A percentile compares a stretch with the other conserved stretches of the same genome.
These are phyloP conservation scores for Sphaerostilbella broomeana DNA, from an alignment of 2,329 filamentous ascomycete genomes.

Conservation along the genomic window DNA sequence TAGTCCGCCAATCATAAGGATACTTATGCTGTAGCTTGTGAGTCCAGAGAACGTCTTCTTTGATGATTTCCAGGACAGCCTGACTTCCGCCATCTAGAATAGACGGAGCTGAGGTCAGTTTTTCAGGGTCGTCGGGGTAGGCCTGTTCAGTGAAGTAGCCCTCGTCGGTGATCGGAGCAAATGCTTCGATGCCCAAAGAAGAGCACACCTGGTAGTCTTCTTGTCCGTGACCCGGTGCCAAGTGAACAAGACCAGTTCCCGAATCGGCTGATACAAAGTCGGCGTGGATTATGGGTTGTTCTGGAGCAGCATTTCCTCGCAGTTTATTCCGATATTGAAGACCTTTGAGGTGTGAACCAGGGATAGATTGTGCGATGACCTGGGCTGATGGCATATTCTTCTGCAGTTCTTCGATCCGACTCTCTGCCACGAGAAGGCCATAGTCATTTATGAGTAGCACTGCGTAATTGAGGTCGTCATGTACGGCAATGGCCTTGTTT, in stretches of 20 bases:
- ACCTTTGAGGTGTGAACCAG: slow-evolving; percentile 58
- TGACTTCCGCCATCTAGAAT: slow-evolving; percentile 65
- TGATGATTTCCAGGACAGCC: slow-evolving; percentile 63
- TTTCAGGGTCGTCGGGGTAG: slow-evolving; percentile 60
- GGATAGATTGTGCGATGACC: slow-evolving; percentile 49
- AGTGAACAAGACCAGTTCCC: slow-evolving; percentile 92
- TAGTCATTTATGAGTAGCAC: slow-evolving; percentile 53
- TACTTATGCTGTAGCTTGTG: slow-evolving; percentile 84
- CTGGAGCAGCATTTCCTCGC: slow-evolving; percentile 47
- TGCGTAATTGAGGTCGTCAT: slow-evolving; percentile 66
- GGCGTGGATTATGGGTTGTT: slow-evolving; percentile 70
- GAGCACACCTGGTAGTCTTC: slow-evolving; percentile 87
- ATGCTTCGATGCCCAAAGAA: slow-evolving; percentile 61
- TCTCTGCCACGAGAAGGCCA: slow-evolving; percentile 65
- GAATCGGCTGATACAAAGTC: slow-evolving; percentile 85
- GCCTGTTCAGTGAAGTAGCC: slow-evolving; percentile 77
- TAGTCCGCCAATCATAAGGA: slow-evolving; percentile 96
- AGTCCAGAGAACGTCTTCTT: slow-evolving; percentile 57
- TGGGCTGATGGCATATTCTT: slow-evolving; percentile 45
- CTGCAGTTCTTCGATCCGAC: slow-evolving; percentile 56
- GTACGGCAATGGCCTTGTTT: slow-evolving; percentile 82
- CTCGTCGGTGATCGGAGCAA: slow-evolving; percentile 76
- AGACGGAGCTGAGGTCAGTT: slow-evolving; percentile 59
- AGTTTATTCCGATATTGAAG: slow-evolving; percentile 67
- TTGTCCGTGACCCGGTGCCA: slow-evolving; percentile 91